Conservation (phyloP, 2,329 filamentous ascomycete genomes). For the Stemphylium vesicarium region DNA sequence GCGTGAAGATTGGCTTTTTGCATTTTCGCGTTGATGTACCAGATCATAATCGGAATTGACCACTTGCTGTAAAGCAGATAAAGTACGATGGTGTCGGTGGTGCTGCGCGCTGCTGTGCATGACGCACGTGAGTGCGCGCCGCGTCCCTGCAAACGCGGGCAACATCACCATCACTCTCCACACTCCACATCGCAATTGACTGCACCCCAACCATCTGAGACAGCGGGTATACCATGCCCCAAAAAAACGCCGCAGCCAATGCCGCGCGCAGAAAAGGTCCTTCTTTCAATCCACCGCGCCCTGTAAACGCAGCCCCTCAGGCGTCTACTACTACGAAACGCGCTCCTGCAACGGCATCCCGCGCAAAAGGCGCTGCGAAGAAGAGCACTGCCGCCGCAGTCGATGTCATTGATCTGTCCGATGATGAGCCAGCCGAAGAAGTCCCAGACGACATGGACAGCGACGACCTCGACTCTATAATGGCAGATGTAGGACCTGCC, state of each 20-base stretch:
- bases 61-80: too few relatives aligned
- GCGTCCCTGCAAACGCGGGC: not conserved
- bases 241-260: constrained; percentile 30
- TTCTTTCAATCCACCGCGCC: constrained; percentile 48
- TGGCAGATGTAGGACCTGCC: constrained; percentile 31
- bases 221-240: constrained; percentile 28
- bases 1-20: too few relatives aligned
- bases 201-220: not conserved
- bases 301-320: constrained; percentile 36
- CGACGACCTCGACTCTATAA: constrained; percentile 41
- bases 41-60: too few relatives aligned
- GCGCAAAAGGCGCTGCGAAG: constrained; percentile 19
- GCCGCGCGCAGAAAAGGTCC: constrained; percentile 38
- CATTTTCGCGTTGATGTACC: too few relatives aligned
- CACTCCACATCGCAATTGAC: not conserved
- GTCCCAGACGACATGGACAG: constrained; percentile 21
- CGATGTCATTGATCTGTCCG: constrained; percentile 39
- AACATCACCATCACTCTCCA: constrained; percentile 1
- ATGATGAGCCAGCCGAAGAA: constrained; percentile 37
- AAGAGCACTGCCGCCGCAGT: constrained; percentile 23
- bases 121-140: constrained; percentile 20
- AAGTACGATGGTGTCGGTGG: too few relatives aligned
- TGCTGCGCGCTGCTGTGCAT: not conserved
- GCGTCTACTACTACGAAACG: constrained; percentile 27
- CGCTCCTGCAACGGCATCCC: constrained; percentile 18